Evolutionary conservation across 108 stramenopile genomes (phyloP).

Genomic region (Cyclotella cryptica): DNA sequence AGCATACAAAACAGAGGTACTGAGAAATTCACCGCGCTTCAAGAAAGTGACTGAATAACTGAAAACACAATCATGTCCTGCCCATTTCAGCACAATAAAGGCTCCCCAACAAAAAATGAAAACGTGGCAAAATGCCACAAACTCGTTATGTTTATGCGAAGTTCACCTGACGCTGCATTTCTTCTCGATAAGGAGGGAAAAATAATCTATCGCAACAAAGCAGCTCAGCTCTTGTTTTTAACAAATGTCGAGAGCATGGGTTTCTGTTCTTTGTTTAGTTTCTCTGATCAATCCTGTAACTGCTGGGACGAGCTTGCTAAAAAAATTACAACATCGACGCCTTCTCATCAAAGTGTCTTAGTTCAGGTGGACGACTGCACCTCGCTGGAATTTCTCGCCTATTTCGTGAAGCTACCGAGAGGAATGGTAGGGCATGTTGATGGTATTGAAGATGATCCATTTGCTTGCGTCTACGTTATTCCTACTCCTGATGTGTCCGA

Average conservation of each 20-base stretch:
- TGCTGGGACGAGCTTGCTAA: conserved; percentile 32
- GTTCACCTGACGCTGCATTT: conserved; percentile 39
- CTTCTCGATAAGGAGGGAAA: conserved; percentile 28
- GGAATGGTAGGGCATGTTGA: conserved; percentile 10
- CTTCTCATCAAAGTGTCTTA: conserved; percentile 11
- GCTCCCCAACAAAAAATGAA: not conserved
- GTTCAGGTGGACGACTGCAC: conserved; percentile 27
- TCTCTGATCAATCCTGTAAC: conserved; percentile 1
- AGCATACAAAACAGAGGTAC: too few species aligned
- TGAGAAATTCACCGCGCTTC: too few species aligned
- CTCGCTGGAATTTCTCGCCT: conserved; percentile 16
- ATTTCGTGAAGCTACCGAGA: conserved; percentile 15
- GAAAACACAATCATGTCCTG: conserved; percentile 26
- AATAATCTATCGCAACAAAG: conserved; percentile 33
- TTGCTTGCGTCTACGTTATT: conserved; percentile 32
- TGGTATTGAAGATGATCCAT: conserved; percentile 13
- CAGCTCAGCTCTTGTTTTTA: conserved; percentile 24
- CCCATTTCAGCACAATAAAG: conserved; percentile 13
- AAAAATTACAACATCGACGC: conserved; percentile 5
- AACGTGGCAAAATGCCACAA: conserved; percentile 17
- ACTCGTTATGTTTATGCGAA: conserved; percentile 27
- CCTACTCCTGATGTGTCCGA: conserved; percentile 22
- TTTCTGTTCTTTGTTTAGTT: conserved; percentile 24
- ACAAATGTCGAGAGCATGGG: conserved; percentile 23
- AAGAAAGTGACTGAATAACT: too few species aligned